Evolutionary conservation across 805 yeast species (phyloP).

Genomic region (Ogataea ganodermae): DNA sequence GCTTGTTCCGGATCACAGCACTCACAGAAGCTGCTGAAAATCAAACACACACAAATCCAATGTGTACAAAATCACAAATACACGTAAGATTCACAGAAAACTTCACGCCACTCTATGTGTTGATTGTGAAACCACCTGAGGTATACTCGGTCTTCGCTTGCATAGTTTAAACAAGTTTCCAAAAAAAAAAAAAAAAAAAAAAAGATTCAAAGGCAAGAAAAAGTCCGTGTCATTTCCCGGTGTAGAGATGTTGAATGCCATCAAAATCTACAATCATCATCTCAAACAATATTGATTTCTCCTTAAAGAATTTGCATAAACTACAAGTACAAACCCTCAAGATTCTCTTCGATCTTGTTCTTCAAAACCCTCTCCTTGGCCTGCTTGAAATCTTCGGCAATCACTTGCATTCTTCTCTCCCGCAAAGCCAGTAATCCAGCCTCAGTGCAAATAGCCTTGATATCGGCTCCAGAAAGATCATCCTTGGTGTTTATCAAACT

Average conservation of each 20-base stretch:
- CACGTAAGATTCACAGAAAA: too few species aligned
- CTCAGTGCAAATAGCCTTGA: slow-evolving; percentile 96
- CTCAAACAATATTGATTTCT: neutral
- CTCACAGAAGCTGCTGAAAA: too few species aligned
- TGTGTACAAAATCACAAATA: too few species aligned
- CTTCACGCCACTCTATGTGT: neutral
- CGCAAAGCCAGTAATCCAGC: slow-evolving; percentile 94
- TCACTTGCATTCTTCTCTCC: slow-evolving; percentile 97
- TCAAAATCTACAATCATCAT: too few species aligned
- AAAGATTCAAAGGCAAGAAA: too few species aligned
- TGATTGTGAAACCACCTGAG: neutral
- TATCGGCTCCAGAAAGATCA: slow-evolving; percentile 96
- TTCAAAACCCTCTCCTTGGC: slow-evolving; percentile 95
- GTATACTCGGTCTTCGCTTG: too few species aligned
- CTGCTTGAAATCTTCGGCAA: slow-evolving; percentile 87
- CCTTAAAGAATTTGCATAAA: neutral
- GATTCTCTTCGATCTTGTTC: slow-evolving; percentile 93
- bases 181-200: neutral
- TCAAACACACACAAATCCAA: too few species aligned
- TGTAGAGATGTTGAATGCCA: too few species aligned
- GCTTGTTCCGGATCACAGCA: too few species aligned
- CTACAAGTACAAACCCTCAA: slow-evolving; percentile 83
- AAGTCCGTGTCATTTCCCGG: too few species aligned
- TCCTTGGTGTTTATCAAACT: slow-evolving; percentile 89
- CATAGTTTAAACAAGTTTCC: too few species aligned